Evolutionary conservation across 768 basidiomycete species (phyloP).

Genomic region (Imleria badia): DNA sequence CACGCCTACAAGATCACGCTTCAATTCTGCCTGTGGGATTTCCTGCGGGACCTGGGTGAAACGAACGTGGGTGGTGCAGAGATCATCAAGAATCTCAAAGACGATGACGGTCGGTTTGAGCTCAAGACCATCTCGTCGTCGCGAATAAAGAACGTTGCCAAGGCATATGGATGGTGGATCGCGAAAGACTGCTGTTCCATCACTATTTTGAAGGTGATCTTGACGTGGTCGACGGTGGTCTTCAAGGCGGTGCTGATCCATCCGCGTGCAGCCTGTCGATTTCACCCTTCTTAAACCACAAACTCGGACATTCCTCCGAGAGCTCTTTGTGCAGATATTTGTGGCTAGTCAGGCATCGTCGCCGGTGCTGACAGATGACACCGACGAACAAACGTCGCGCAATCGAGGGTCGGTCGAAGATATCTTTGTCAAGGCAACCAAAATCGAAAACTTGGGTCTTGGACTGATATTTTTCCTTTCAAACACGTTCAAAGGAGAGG

Average conservation of each 20-base stretch:
- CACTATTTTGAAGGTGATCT: constrained; percentile 75
- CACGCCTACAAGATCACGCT: constrained; percentile 90
- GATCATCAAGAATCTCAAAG: constrained; percentile 58
- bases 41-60: constrained; percentile 89
- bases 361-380: constrained; percentile 51
- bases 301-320: constrained; percentile 64
- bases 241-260: background rate
- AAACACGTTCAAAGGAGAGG: constrained; percentile 40
- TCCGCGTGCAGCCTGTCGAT: constrained; percentile 69
- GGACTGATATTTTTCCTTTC: constrained; percentile 75
- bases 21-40: constrained; percentile 97
- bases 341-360: constrained; percentile 72
- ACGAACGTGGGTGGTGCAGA: constrained; percentile 76
- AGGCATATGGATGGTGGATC: constrained; percentile 91
- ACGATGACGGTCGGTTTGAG: constrained; percentile 45
- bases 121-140: constrained; percentile 54
- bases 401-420: constrained; percentile 69
- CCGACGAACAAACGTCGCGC: constrained; percentile 39
- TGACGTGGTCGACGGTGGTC: background rate
- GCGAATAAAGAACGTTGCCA: constrained; percentile 71
- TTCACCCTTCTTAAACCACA: constrained; percentile 72
- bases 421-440: constrained; percentile 73
- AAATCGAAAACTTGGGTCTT: constrained; percentile 63
- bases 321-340: constrained; percentile 69
- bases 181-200: constrained; percentile 78